These are phyloP conservation scores for Aspergillus awamori DNA, from an alignment of 2,329 filamentous ascomycete species.

Conservation along the genomic window DNA sequence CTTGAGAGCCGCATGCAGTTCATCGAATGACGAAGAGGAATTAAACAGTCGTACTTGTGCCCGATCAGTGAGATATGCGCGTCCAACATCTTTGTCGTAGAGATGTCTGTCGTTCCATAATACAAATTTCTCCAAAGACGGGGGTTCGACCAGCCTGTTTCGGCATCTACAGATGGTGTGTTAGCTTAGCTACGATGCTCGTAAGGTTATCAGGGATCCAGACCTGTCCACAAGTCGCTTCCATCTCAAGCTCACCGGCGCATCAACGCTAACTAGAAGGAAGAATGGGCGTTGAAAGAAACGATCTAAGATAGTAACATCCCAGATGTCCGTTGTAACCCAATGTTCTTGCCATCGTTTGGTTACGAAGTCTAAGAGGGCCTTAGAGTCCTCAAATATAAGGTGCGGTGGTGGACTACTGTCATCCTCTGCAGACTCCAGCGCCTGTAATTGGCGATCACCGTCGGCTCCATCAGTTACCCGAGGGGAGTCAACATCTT, in stretches of 20 bases:
- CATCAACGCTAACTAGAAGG: slow-evolving; percentile 87
- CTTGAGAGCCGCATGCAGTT: slow-evolving; percentile 72
- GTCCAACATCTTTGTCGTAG: slow-evolving; percentile 66
- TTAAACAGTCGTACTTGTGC: slow-evolving; percentile 87
- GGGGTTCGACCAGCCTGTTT: slow-evolving; percentile 51
- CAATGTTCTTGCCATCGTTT: slow-evolving; percentile 79
- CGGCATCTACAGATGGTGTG: slow-evolving; percentile 47
- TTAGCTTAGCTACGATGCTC: slow-evolving; percentile 1
- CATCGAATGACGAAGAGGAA: slow-evolving; percentile 69
- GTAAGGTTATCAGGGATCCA: slow-evolving; percentile 30
- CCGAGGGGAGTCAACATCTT: slow-evolving; percentile 29
- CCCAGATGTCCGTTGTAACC: slow-evolving; percentile 82
- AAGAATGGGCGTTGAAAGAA: slow-evolving; percentile 86
- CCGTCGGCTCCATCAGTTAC: slow-evolving; percentile 30
- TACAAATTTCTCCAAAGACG: slow-evolving; percentile 62
- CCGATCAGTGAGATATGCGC: slow-evolving; percentile 76
- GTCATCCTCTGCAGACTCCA: slow-evolving; percentile 23
- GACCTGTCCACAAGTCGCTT: slow-evolving; percentile 68
- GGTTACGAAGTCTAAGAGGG: slow-evolving; percentile 82
- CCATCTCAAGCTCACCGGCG: slow-evolving; percentile 83
- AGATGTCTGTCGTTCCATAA: slow-evolving; percentile 72
- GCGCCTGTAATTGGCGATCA: slow-evolving; percentile 32
- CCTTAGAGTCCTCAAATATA: slow-evolving; percentile 64
- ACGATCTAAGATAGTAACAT: slow-evolving; percentile 71
- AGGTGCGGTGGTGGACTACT: slow-evolving; percentile 25